Evolutionary conservation across 306 rosid genomes (phyloP).

Genomic region (Castanea mollissima): DNA sequence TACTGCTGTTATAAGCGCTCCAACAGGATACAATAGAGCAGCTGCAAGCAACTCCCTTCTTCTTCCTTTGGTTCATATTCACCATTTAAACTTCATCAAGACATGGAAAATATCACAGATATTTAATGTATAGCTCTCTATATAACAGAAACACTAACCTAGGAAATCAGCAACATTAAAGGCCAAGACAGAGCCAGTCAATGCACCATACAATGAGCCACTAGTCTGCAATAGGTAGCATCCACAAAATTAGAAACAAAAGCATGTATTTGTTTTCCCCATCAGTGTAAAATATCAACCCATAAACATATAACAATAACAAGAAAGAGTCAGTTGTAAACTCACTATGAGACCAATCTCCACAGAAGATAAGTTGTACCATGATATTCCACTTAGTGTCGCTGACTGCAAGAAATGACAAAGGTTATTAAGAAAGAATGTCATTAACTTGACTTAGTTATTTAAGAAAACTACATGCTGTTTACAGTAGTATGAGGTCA

Average conservation of each 20-base stretch:
- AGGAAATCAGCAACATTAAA: constrained; percentile 81
- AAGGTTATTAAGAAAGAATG: constrained; percentile 3
- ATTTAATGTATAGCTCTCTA: constrained; percentile 11
- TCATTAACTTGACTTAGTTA: constrained; percentile 6
- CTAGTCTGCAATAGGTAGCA: constrained; percentile 73
- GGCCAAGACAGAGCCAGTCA: constrained; percentile 86
- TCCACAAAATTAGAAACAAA: constrained; percentile 11
- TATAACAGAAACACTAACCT: constrained; percentile 46
- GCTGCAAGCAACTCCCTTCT: constrained; percentile 79
- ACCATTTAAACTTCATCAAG: constrained; percentile 28
- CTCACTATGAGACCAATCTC: constrained; percentile 89
- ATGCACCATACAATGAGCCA: constrained; percentile 93
- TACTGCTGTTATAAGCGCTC: constrained; percentile 66
- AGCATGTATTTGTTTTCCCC: constrained; percentile 7
- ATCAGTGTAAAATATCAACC: constrained; percentile 10
- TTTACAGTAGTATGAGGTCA: no score
- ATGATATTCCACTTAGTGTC: constrained; percentile 72
- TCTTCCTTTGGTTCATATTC: constrained; percentile 53
- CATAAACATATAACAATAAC: constrained; percentile 16
- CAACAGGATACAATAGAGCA: constrained; percentile 64
- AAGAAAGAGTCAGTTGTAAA: constrained; percentile 16
- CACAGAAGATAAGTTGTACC: constrained; percentile 78
- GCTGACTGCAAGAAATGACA: constrained; percentile 62
- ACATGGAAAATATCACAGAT: constrained; percentile 11
- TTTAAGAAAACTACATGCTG: background rate